These are phyloP conservation scores for Eragrostis tef DNA, from an alignment of 202 grass and related monocot genomes.

Conservation along the genomic window DNA sequence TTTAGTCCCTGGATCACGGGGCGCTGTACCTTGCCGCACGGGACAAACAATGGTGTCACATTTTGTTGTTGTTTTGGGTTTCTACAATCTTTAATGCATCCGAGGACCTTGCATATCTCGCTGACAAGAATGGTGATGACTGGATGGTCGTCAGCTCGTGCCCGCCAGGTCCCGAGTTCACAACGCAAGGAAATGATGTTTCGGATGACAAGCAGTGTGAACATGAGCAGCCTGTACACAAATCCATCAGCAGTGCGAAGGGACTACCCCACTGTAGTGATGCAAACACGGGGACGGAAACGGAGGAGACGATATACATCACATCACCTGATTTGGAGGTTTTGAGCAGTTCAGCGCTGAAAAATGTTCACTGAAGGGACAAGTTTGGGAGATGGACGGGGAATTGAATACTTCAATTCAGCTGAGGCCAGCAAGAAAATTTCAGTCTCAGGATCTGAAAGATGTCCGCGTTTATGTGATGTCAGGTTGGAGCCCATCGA, in stretches of 20 bases:
- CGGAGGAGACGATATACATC: not conserved
- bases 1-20: not conserved
- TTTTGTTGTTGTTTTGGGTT: not conserved
- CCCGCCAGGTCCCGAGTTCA: not conserved
- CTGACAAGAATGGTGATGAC: not conserved
- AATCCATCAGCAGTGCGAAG: not conserved
- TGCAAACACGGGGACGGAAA: not conserved
- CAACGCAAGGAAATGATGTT: not conserved
- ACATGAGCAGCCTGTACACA: no score
- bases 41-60: not conserved
- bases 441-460: not conserved
- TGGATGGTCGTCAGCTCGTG: not conserved
- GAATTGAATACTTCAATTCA: not conserved
- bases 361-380: not conserved
- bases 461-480: not conserved
- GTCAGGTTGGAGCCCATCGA: not conserved
- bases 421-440: not conserved
- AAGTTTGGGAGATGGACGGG: not conserved
- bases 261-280: not conserved
- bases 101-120: not conserved
- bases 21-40: not conserved
- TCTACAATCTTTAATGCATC: not conserved
- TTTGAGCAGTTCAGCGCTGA: constrained; percentile 7
- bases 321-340: not conserved
- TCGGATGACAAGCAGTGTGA: not conserved